Conservation (phyloP, 108 stramenopile genomes). For the Nitzschia sp. region DNA sequence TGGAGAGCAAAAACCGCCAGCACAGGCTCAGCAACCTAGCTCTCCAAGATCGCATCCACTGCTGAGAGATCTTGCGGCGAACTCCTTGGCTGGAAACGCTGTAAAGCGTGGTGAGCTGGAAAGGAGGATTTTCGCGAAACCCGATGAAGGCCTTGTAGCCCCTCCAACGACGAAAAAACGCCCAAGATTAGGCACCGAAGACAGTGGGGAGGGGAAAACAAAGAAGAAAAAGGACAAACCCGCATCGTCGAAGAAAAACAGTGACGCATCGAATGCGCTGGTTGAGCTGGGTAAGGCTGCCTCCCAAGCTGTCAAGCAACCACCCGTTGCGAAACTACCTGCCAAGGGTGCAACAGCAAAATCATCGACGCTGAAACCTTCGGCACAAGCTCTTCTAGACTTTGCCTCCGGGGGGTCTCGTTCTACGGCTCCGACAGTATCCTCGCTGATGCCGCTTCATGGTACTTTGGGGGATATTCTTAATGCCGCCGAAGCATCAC, state of each 20-base stretch:
- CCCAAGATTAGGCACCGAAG: constrained; percentile 8
- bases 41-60: neutral
- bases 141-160: constrained; percentile 11
- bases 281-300: neutral
- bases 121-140: constrained; percentile 28
- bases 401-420: constrained; percentile 5
- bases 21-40: neutral
- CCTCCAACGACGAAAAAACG: constrained; percentile 17
- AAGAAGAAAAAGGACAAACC: constrained; percentile 8
- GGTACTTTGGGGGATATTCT: constrained; percentile 35
- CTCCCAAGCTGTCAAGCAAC: neutral
- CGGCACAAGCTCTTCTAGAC: constrained; percentile 27
- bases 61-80: constrained; percentile 36
- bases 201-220: constrained; percentile 17
- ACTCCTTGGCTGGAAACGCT: constrained; percentile 31
- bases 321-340: neutral
- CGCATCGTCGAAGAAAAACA: neutral
- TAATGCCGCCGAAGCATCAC: constrained; percentile 31
- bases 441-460: too few species aligned
- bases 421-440: neutral
- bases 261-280: neutral
- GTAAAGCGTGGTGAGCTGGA: constrained; percentile 31
- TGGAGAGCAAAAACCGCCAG: neutral
- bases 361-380: constrained; percentile 12
- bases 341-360: neutral